Evolutionary conservation across 495 filamentous ascomycete genomes (phyloP).

Genomic region (Hypomontagnella monticulosa): DNA sequence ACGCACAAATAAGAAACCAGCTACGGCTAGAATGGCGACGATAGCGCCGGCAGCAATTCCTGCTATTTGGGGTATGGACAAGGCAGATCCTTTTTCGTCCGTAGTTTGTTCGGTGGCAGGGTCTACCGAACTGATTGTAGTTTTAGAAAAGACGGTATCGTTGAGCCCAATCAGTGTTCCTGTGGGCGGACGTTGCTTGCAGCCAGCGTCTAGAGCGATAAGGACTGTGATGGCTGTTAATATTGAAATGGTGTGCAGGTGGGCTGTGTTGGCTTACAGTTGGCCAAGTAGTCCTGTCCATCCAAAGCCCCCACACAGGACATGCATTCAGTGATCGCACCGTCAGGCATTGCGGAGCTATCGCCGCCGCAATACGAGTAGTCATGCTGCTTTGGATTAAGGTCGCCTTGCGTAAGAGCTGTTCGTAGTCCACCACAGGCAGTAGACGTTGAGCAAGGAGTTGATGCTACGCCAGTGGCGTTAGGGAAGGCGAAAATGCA

Average conservation of each 20-base stretch:
- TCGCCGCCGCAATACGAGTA: constrained; percentile 55
- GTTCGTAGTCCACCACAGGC: constrained; percentile 52
- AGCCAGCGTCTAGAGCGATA: constrained; percentile 59
- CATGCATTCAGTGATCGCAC: constrained; percentile 46
- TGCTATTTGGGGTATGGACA: constrained; percentile 49
- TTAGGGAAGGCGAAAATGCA: constrained; percentile 60
- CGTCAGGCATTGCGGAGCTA: constrained; percentile 41
- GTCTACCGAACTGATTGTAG: constrained; percentile 54
- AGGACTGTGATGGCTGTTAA: constrained; percentile 49
- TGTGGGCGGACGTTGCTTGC: constrained; percentile 55
- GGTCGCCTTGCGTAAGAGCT: constrained; percentile 46
- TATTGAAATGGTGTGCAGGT: neutral
- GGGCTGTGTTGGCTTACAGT: constrained; percentile 43
- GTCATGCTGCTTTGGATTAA: constrained; percentile 42
- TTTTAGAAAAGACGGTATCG: constrained; percentile 58
- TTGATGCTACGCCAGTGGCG: constrained; percentile 48
- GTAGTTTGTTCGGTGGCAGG: constrained; percentile 34
- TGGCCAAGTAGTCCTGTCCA: constrained; percentile 51
- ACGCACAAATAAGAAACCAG: constrained; percentile 49
- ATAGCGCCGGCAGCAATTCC: constrained; percentile 48
- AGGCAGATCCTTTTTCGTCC: constrained; percentile 13
- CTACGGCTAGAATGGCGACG: constrained; percentile 46
- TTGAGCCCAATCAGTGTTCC: constrained; percentile 55
- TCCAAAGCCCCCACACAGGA: constrained; percentile 53
- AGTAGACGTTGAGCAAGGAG: constrained; percentile 53